These are phyloP conservation scores for Eremochloa ophiuroides DNA, from an alignment of 176 grass and related monocot species.

Conservation along the genomic window DNA sequence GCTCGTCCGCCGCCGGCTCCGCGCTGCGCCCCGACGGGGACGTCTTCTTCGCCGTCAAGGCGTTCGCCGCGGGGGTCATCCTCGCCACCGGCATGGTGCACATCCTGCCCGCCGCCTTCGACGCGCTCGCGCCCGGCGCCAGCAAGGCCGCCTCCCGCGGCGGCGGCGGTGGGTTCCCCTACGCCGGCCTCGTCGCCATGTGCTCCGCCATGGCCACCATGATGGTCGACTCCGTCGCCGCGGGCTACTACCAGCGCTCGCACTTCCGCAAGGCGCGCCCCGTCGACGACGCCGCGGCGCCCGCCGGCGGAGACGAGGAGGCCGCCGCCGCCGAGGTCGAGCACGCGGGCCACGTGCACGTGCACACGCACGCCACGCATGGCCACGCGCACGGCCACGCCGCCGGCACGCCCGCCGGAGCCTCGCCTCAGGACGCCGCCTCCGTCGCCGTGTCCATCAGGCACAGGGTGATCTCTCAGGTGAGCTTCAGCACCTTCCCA, in stretches of 20 bases:
- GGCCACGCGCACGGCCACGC: constrained; percentile 19
- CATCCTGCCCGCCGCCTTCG: constrained; percentile 77
- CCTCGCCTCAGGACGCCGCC: constrained; percentile 42
- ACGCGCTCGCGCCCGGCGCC: constrained; percentile 37
- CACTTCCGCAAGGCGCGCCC: constrained; percentile 47
- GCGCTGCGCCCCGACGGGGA: constrained; percentile 64
- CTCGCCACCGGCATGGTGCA: constrained; percentile 88
- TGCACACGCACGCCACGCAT: constrained; percentile 39
- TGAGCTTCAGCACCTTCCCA: constrained; percentile 15
- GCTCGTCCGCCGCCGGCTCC: constrained; percentile 35
- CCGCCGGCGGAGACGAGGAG: constrained; percentile 1
- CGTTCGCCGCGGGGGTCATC: constrained; percentile 87
- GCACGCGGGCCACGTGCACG: constrained; percentile 44
- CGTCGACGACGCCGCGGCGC: constrained; percentile 12
- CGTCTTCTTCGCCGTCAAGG: constrained; percentile 75
- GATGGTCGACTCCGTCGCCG: constrained; percentile 65
- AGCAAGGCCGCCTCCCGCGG: no score
- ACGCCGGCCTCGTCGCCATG: constrained; percentile 72
- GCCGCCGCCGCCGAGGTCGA: not conserved
- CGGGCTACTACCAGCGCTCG: constrained; percentile 62
- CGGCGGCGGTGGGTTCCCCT: constrained; percentile 38
- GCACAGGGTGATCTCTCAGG: constrained; percentile 70
- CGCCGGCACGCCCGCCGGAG: not conserved
- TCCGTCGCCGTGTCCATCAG: constrained; percentile 39
- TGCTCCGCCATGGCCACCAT: constrained; percentile 65